Percentiles rank a stretch among this genome's conserved stretches.
These are phyloP conservation scores for Fusarium sp. DNA, from an alignment of 2,329 filamentous ascomycete species.

Conservation along the genomic window DNA sequence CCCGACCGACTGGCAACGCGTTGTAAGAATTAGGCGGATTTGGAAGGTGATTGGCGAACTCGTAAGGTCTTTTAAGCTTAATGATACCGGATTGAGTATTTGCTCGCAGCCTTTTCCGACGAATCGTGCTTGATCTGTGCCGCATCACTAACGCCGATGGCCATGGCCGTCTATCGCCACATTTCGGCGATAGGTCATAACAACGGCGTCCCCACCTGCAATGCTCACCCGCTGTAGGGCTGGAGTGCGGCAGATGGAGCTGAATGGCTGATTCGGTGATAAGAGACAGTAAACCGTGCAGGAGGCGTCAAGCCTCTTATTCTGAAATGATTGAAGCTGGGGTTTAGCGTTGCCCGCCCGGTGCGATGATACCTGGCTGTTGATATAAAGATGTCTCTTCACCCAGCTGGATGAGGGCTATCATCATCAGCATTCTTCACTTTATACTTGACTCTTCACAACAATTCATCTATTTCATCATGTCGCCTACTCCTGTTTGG, in stretches of 20 bases:
- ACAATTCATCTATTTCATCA: slow-evolving; percentile 1
- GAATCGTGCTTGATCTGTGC: neutral
- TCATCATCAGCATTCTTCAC: no score
- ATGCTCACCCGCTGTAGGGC: neutral
- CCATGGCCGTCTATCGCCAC: neutral
- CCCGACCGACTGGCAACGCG: neutral
- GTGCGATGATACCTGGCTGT: no score
- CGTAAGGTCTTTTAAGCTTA: no score
- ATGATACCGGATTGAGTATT: no score
- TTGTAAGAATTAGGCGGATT: neutral
- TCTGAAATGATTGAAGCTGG: neutral
- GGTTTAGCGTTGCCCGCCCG: no score
- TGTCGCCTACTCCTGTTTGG: slow-evolving; percentile 59
- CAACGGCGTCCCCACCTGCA: neutral
- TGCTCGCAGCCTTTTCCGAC: no score
- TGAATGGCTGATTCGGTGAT: slow-evolving; percentile 19
- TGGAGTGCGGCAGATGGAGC: neutral
- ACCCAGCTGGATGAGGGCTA: no score
- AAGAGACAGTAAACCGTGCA: neutral
- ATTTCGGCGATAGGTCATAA: slow-evolving; percentile 34
- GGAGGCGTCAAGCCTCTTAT: neutral
- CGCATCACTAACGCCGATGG: slow-evolving; percentile 29
- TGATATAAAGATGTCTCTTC: no score
- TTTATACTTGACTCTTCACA: neutral
- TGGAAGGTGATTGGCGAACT: no score